phyloP scores from a whole-genome alignment of 129 eudicot species.

The Pittosporum tobira region DNA sequence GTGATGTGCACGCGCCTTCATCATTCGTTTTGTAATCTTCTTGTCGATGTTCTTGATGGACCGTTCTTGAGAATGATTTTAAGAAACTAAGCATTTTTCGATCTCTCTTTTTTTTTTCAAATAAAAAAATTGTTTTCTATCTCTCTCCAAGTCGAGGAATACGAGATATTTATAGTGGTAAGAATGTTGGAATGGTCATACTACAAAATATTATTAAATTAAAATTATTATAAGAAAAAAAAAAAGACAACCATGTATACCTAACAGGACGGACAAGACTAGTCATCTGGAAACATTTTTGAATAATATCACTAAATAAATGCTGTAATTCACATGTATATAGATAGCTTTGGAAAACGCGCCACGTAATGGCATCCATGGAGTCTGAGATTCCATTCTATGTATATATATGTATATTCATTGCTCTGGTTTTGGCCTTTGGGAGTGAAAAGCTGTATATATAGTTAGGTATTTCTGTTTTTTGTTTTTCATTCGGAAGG shows the following conservation, averaged over 20 bases:
- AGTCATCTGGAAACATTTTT: constrained; percentile 9
- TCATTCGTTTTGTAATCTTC: constrained; percentile 2
- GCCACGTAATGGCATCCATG: background rate
- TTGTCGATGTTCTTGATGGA: constrained; percentile 32
- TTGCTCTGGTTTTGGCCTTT: no score
- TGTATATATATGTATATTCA: background rate
- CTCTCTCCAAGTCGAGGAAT: background rate
- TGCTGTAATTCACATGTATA: background rate
- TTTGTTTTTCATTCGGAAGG: no score
- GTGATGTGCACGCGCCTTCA: constrained; percentile 15
- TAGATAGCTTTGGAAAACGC: background rate
- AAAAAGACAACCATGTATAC: background rate
- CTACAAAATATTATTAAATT: background rate
- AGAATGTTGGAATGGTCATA: constrained; percentile 1
- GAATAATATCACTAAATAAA: background rate
- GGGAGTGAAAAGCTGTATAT: no score
- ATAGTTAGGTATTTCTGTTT: no score
- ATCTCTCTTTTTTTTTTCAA: background rate
- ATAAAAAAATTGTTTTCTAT: no score
- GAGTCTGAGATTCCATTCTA: background rate
- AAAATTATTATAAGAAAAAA: background rate
- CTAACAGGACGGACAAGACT: constrained; percentile 12
- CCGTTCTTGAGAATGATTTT: constrained; percentile 48
- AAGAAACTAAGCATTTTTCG: constrained; percentile 28
- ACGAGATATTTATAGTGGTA: constrained; percentile 4